These are phyloP conservation scores for Dioscorea cayenensis DNA, from an alignment of 116 monocot species.

Conservation along the genomic window DNA sequence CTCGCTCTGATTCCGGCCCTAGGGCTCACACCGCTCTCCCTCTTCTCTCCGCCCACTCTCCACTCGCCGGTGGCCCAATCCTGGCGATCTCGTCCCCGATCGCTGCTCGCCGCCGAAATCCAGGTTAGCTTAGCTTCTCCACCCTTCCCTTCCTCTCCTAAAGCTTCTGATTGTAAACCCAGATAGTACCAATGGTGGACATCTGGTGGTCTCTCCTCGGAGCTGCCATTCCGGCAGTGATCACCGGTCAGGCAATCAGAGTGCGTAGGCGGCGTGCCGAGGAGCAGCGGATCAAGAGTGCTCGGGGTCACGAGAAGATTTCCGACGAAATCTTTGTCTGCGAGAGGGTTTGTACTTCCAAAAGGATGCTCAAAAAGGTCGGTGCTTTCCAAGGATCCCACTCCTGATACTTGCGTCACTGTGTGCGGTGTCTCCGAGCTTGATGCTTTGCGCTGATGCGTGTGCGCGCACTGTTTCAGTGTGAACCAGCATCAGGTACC, in stretches of 20 bases:
- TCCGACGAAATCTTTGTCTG: conserved; percentile 94
- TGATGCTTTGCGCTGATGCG: conserved; percentile 94
- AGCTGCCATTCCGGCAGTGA: conserved; percentile 70
- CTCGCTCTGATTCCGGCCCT: too few relatives aligned
- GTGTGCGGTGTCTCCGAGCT: conserved; percentile 96
- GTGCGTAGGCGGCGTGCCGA: conserved; percentile 55
- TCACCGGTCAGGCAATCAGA: conserved; percentile 69
- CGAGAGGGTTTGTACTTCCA: conserved; percentile 94
- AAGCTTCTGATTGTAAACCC: too few relatives aligned
- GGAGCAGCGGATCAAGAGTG: conserved; percentile 64
- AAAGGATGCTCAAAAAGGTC: conserved; percentile 95
- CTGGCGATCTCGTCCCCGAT: too few relatives aligned
- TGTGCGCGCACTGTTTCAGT: conserved; percentile 89
- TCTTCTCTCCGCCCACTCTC: too few relatives aligned
- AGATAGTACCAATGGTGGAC: conserved; percentile 42
- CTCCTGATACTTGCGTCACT: conserved; percentile 85
- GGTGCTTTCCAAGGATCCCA: conserved; percentile 95
- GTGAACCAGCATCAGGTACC: conserved; percentile 97
- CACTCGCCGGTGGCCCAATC: too few relatives aligned
- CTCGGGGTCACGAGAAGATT: conserved; percentile 71
- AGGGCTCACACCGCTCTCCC: too few relatives aligned
- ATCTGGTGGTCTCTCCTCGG: conserved; percentile 80
- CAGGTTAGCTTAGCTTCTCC: too few relatives aligned
- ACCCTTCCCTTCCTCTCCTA: too few relatives aligned
- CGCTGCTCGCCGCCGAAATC: too few relatives aligned